Evolutionary conservation across 305 asterid species (phyloP), one percentile per base, ranked within the genome.

Genomic region (Solanum hybrid): DNA sequence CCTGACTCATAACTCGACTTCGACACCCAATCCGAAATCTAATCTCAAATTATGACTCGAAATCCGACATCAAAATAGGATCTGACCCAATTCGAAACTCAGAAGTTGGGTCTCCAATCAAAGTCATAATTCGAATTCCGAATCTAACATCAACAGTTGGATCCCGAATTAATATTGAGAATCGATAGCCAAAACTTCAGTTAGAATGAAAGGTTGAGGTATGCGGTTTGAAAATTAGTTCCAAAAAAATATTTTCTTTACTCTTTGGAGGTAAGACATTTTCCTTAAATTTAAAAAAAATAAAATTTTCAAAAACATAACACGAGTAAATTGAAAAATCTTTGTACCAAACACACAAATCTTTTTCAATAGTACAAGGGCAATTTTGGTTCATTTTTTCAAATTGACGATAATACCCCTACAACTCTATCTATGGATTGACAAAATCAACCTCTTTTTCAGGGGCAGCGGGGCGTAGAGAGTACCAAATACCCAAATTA

Each of bases 321-420:
- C 26, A 60, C 24, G 5, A 60, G 12, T 19, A 19, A 60, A 19
- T 19, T 60, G 71, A 0, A 60, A 60, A 60, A 19, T 7, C 1
- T 22, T 64, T 1, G 6, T 8, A 64, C 72, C 72, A 22, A 64
- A 64, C 27, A 64, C 72, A 64, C 11, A 1, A 60, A 22, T 22
- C 72, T 8, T 64, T 4, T 64, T 22, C 72, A 64, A 64, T 64
- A 22, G 72, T 64, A 22, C 27, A 22, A 64, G 27, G 72, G 72
- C 27, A 64, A 8, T 8, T 64, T 64, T 22, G 72, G 72, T 8
- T 1, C 1, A 0, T 22, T 64, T 64, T 19, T 60, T 2, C 12
- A 4, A 31, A 31, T 75, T 31, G 81, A 76, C 81, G n/a, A 76
- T 76, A 32, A 32, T 76, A 32, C 40, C 80, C 80, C 80, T 31